Evolutionary conservation across 2,329 filamentous ascomycete genomes (phyloP).

Genomic region (Sphaceloma murrayae): DNA sequence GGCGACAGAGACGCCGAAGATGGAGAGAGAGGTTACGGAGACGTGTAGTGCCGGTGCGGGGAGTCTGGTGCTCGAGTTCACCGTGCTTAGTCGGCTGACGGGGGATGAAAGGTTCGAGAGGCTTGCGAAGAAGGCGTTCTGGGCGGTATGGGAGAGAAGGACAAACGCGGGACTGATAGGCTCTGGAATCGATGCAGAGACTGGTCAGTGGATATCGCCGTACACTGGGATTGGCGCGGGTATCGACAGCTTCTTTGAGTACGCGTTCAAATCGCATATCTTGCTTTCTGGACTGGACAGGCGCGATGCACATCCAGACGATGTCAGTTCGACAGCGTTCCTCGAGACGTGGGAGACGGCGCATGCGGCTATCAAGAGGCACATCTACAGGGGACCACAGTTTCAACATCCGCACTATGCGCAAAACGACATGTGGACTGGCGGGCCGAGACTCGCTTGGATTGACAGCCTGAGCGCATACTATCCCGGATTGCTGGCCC

Average conservation of each 20-base stretch:
- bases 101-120: constrained; percentile 82
- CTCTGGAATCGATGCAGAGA: constrained; percentile 84
- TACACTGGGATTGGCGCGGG: constrained; percentile 94
- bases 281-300: constrained; percentile 62
- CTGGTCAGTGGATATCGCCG: constrained; percentile 73
- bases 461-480: constrained; percentile 93
- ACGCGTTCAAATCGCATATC: constrained; percentile 89
- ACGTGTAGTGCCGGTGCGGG: constrained; percentile 96
- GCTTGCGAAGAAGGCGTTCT: constrained; percentile 84
- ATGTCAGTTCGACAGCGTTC: constrained; percentile 61
- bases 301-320: constrained; percentile 41
- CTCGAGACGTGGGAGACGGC: constrained; percentile 75
- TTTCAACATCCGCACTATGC: constrained; percentile 86
- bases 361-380: constrained; percentile 76
- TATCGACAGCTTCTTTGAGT: constrained; percentile 97
- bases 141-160: constrained; percentile 86
- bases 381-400: constrained; percentile 68
- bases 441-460: constrained; percentile 83
- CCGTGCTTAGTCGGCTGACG: constrained; percentile 77
- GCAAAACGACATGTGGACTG: constrained; percentile 79
- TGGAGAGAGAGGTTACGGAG: constrained; percentile 68
- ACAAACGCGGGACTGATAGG: constrained; percentile 82
- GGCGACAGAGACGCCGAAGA: constrained; percentile 34
- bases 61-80: constrained; percentile 87
- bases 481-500: constrained; percentile 76